Conservation (phyloP, 1,284 basidiomycete species). For the Moniliophthora roreri region DNA sequence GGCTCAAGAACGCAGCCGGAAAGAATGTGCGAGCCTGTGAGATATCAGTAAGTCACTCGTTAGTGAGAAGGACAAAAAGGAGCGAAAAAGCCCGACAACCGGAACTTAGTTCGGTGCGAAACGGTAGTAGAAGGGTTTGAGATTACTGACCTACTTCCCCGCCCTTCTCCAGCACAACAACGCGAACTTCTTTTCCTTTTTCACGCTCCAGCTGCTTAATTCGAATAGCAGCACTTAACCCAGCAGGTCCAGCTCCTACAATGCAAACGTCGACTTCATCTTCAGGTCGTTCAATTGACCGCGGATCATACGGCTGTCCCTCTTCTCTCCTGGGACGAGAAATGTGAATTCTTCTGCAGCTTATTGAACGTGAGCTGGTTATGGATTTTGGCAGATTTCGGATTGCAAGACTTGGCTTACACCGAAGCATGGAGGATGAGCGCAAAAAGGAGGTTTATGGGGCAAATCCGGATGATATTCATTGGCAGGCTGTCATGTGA, state of each 20-base stretch:
- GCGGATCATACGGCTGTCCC: conserved; percentile 44
- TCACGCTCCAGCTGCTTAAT: conserved; percentile 92
- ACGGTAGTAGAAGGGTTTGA: not conserved
- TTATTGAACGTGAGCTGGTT: not conserved
- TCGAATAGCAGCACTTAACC: conserved; percentile 93
- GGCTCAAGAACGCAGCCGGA: conserved; percentile 97
- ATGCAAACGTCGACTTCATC: conserved; percentile 97
- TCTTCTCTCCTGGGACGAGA: conserved; percentile 3
- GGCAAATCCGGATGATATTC: too few relatives aligned
- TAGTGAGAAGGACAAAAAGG: too few relatives aligned
- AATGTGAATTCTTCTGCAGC: not conserved
- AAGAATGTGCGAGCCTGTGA: conserved; percentile 89
- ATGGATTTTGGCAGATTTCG: not conserved
- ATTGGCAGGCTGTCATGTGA: too few relatives aligned
- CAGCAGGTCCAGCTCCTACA: conserved; percentile 94
- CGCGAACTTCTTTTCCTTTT: conserved; percentile 78
- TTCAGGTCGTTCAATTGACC: conserved; percentile 68
- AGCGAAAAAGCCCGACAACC: too few relatives aligned
- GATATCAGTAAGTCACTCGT: too few relatives aligned
- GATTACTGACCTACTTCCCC: conserved; percentile 78
- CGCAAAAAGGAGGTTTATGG: not conserved
- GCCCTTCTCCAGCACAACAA: conserved; percentile 96
- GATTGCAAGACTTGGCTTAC: not conserved
- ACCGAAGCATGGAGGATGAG: not conserved
- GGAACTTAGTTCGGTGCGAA: too few relatives aligned